phyloP scores from a whole-genome alignment of 805 yeast species.

The Candida arabinofermentans region DNA sequence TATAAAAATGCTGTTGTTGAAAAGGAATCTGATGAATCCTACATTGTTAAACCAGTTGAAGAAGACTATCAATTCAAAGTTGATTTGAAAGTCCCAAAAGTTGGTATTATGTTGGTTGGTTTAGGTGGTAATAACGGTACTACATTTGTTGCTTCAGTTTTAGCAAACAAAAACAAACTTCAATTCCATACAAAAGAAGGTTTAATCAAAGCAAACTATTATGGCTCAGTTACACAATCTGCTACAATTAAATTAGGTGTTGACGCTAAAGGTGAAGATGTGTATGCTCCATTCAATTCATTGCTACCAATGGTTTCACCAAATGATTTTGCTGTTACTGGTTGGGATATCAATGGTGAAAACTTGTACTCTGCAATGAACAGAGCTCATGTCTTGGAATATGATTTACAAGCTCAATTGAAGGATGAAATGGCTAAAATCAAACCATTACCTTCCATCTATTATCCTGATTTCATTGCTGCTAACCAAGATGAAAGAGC shows the following conservation, averaged over 20 bases:
- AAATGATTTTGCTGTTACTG: constrained; percentile 83
- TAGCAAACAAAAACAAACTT: constrained; percentile 79
- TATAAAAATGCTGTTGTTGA: constrained; percentile 76
- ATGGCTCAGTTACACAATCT: constrained; percentile 91
- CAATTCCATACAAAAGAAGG: constrained; percentile 83
- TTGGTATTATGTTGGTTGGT: constrained; percentile 89
- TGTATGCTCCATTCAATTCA: constrained; percentile 88
- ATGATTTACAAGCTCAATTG: constrained; percentile 75
- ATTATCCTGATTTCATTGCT: constrained; percentile 96
- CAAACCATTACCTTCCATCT: constrained; percentile 77
- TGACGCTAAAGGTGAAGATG: constrained; percentile 76
- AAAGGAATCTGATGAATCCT: constrained; percentile 44
- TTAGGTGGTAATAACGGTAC: constrained; percentile 97
- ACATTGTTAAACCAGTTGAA: constrained; percentile 64
- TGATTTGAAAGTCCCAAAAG: constrained; percentile 74
- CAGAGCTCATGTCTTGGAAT: constrained; percentile 84
- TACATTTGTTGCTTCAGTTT: constrained; percentile 77
- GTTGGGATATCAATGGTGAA: constrained; percentile 87
- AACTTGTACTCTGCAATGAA: constrained; percentile 74
- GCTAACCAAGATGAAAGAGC: constrained; percentile 92
- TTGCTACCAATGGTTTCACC: constrained; percentile 87
- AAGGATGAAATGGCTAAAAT: constrained; percentile 55
- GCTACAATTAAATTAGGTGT: constrained; percentile 88
- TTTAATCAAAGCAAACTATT: constrained; percentile 66
- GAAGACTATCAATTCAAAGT: constrained; percentile 82